Evolutionary conservation across 2,329 filamentous ascomycete species (phyloP).

Genomic region (Aureobasidium mangrovei): DNA sequence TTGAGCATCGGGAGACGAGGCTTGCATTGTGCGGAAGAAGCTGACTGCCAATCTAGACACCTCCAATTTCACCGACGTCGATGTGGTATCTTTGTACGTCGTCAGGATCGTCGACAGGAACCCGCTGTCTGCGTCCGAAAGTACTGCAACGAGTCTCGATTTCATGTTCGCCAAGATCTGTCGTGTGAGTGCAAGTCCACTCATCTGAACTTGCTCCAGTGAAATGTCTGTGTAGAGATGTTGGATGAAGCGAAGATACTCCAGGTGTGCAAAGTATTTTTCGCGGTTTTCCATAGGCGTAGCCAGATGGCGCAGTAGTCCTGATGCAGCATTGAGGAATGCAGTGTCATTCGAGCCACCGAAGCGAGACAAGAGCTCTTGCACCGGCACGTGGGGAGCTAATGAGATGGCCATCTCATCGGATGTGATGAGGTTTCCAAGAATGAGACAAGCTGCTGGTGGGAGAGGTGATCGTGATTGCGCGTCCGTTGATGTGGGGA

Average conservation of each 20-base stretch:
- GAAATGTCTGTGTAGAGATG: conserved; percentile 6
- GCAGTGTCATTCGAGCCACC: conserved; percentile 12
- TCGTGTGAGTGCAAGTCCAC: conserved; percentile 13
- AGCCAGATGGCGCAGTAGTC: conserved; percentile 16
- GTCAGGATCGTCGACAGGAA: not conserved
- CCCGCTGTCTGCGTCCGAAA: not conserved
- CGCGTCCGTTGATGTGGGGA: not conserved
- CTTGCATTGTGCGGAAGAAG: conserved; percentile 3
- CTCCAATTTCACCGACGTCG: conserved; percentile 1
- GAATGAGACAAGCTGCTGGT: conserved; percentile 14
- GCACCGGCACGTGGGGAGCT: conserved; percentile 10
- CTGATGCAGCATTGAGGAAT: conserved; percentile 16
- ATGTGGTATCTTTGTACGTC: conserved; percentile 1
- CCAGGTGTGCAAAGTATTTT: conserved; percentile 8
- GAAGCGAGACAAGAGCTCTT: not conserved
- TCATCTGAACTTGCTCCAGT: conserved; percentile 14
- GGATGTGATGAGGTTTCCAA: conserved; percentile 15
- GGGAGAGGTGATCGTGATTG: conserved; percentile 5
- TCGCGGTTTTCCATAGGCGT: conserved; percentile 10
- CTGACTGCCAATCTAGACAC: conserved; percentile 1
- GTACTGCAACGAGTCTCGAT: not conserved
- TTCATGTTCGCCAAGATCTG: conserved; percentile 13
- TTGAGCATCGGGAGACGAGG: not conserved
- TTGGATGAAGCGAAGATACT: not conserved
- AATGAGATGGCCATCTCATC: conserved; percentile 8